These are phyloP conservation scores for Tetrastigma voinierianum DNA, from an alignment of 164 flowering plant species.

Conservation along the genomic window DNA sequence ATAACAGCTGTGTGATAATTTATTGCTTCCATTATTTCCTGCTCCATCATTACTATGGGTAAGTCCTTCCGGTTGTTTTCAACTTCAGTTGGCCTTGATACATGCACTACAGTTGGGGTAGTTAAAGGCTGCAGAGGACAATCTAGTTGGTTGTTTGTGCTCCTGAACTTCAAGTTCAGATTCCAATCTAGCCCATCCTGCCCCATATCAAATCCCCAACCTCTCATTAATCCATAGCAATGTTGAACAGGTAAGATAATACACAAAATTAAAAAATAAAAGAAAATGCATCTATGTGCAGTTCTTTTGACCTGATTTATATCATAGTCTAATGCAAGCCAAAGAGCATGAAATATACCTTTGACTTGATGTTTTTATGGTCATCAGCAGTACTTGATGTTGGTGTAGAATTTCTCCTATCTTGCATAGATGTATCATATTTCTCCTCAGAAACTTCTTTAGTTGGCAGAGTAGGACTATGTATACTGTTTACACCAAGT, in stretches of 20 bases:
- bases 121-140: constrained; percentile 13
- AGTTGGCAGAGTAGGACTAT: constrained; percentile 7
- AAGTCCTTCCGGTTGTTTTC: constrained; percentile 68
- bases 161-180: constrained; percentile 6
- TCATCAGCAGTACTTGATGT: constrained; percentile 5
- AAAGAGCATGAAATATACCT: constrained; percentile 25
- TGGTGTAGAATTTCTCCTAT: constrained; percentile 9
- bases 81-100: constrained; percentile 73
- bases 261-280: background rate
- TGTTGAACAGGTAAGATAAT: background rate
- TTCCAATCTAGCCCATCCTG: constrained; percentile 34
- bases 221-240: constrained; percentile 2
- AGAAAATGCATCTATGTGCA: background rate
- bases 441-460: constrained; percentile 9
- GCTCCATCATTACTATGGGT: constrained; percentile 98
- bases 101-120: constrained; percentile 64
- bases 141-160: constrained; percentile 11
- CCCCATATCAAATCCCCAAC: constrained; percentile 4
- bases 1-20: constrained; percentile 64
- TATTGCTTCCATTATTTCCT: constrained; percentile 97
- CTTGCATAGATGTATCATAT: constrained; percentile 13
- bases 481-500: constrained; percentile 9
- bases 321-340: background rate
- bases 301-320: background rate
- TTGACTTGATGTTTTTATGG: constrained; percentile 9